A percentile compares a stretch with the other conserved stretches of the same genome.
Conservation (phyloP, 352 stramenopile species). For the Pythium aquatile region DNA sequence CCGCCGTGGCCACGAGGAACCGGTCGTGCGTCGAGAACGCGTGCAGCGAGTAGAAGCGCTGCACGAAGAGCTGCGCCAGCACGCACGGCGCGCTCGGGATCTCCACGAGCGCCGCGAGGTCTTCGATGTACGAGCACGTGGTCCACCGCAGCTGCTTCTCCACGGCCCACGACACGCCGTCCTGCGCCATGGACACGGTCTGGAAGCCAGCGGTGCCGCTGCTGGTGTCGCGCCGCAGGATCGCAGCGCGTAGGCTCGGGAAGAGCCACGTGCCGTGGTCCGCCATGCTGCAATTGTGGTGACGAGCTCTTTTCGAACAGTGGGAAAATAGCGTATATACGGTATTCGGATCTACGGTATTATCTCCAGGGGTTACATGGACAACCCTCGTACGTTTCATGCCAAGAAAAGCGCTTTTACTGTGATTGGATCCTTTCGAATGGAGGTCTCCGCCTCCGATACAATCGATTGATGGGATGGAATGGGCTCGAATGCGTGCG, state of each 20-base stretch:
- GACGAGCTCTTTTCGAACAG: too few relatives aligned
- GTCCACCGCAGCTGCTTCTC: constrained; percentile 64
- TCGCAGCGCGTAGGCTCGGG: constrained; percentile 10
- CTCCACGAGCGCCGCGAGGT: constrained; percentile 58
- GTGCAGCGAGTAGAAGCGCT: constrained; percentile 80
- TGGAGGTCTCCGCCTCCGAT: too few relatives aligned
- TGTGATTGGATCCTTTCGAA: too few relatives aligned
- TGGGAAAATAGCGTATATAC: too few relatives aligned
- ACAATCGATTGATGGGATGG: too few relatives aligned
- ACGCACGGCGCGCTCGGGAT: constrained; percentile 57
- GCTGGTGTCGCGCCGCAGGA: constrained; percentile 10
- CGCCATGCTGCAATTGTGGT: constrained; percentile 6
- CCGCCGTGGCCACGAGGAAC: constrained; percentile 71
- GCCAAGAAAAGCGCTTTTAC: too few relatives aligned
- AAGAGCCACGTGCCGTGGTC: constrained; percentile 22
- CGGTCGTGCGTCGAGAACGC: constrained; percentile 77
- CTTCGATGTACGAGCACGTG: constrained; percentile 66
- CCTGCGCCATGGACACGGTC: constrained; percentile 46
- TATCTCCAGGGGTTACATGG: too few relatives aligned
- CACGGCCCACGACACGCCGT: constrained; percentile 46
- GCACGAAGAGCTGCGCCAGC: constrained; percentile 63
- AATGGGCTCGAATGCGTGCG: too few relatives aligned
- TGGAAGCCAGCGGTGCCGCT: constrained; percentile 29
- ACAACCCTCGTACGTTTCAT: too few relatives aligned
- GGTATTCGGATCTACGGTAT: too few relatives aligned